These are phyloP conservation scores for Xylaria sp. DNA, from an alignment of 2,329 filamentous ascomycete species.

Conservation along the genomic window DNA sequence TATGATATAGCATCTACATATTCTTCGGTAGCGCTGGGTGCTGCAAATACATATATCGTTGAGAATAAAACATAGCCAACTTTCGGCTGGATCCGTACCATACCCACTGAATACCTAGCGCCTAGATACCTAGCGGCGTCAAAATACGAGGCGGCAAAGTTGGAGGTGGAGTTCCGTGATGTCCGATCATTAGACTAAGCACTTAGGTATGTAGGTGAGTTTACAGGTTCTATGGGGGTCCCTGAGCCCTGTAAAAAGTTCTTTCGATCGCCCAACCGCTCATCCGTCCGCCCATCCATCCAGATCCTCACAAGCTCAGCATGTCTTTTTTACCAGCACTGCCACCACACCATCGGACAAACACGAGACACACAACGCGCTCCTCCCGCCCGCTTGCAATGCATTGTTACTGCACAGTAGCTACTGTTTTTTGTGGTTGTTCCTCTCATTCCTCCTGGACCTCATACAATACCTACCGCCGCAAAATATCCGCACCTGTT, in stretches of 20 bases:
- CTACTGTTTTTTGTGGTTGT: too few species aligned
- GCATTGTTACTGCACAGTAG: not conserved
- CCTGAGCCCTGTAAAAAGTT: constrained; percentile 18
- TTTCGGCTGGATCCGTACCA: constrained; percentile 30
- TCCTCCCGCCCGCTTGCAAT: constrained; percentile 7
- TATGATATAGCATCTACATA: not conserved
- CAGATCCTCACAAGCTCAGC: constrained; percentile 11
- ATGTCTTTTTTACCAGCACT: constrained; percentile 36
- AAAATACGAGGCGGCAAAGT: constrained; percentile 39
- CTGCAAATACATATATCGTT: not conserved
- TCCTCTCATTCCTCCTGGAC: too few species aligned
- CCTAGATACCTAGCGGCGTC: constrained; percentile 18
- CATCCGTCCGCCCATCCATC: not conserved
- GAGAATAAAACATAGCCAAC: constrained; percentile 1
- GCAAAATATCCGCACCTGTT: not conserved
- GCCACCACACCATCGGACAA: constrained; percentile 36
- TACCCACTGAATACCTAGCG: not conserved
- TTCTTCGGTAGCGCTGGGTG: not conserved
- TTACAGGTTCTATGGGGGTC: not conserved
- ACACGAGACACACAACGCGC: constrained; percentile 34
- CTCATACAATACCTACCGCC: not conserved
- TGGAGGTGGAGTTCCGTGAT: constrained; percentile 31
- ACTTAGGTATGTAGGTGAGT: not conserved
- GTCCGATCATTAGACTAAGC: not conserved
- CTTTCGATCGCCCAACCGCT: constrained; percentile 1